A percentile compares a stretch with the other conserved stretches of the same genome.
phyloP scores from a whole-genome alignment of 208 protist genomes.

The Leishmania gerbilli region DNA sequence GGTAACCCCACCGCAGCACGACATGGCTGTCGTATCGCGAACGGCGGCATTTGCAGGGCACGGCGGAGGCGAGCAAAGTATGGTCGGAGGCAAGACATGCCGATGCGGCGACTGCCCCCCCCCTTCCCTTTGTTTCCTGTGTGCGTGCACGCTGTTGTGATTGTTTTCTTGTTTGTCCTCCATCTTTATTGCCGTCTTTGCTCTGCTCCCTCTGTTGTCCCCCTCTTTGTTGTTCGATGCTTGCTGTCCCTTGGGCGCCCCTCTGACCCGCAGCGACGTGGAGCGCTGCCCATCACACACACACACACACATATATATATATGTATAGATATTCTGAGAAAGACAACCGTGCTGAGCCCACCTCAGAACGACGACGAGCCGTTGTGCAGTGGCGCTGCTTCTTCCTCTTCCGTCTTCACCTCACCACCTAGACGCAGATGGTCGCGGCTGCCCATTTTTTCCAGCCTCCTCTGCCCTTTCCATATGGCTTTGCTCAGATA shows the following conservation, averaged over 20 bases:
- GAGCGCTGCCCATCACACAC: neutral
- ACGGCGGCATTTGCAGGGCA: neutral
- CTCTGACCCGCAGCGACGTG: neutral
- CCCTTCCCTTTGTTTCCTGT: neutral
- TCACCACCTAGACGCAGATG: neutral
- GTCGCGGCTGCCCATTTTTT: neutral
- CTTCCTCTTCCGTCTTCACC: neutral
- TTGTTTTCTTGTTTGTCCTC: neutral
- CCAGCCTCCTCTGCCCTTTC: neutral
- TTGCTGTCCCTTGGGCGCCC: neutral
- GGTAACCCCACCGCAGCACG: neutral
- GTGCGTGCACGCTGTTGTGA: neutral
- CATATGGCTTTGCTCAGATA: neutral
- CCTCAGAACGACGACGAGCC: neutral
- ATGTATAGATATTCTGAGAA: neutral
- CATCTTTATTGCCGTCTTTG: neutral
- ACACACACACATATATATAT: too few species aligned
- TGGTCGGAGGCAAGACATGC: neutral
- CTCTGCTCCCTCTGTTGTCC: neutral
- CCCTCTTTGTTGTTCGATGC: neutral
- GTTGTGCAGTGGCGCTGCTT: neutral
- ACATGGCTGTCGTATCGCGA: neutral
- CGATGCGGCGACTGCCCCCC: neutral
- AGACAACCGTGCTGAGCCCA: neutral
- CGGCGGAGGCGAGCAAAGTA: neutral